A percentile compares a stretch with the other conserved stretches of the same genome.
Conservation (phyloP, 805 yeast genomes). For the Yarrowia sp. region DNA sequence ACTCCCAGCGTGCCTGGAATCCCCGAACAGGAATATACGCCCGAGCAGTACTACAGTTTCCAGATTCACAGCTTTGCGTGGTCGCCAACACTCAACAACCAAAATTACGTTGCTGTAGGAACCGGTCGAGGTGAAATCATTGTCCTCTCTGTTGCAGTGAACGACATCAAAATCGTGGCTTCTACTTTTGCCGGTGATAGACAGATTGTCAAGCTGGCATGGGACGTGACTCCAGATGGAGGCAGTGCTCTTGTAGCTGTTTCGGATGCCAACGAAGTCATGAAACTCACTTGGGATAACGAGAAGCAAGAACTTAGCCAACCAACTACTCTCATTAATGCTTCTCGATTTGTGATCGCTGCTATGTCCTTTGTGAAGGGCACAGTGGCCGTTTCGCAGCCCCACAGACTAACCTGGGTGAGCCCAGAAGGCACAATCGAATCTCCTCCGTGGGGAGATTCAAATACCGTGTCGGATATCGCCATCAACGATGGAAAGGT, state of each 20-base stretch:
- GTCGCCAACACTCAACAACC: not conserved
- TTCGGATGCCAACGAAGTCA: not conserved
- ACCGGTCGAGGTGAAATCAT: not conserved
- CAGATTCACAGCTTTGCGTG: slow-evolving; percentile 20
- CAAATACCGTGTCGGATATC: not conserved
- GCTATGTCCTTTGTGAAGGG: not conserved
- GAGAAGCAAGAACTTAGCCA: not conserved
- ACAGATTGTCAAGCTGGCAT: not conserved
- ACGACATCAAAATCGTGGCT: not conserved
- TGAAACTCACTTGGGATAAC: not conserved
- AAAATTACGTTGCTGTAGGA: slow-evolving; percentile 11
- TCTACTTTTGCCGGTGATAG: not conserved
- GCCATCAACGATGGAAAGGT: not conserved
- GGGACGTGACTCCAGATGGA: not conserved
- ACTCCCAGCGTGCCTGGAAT: not conserved
- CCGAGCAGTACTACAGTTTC: not conserved
- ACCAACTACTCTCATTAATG: not conserved
- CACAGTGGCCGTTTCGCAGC: not conserved
- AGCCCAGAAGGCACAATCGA: not conserved
- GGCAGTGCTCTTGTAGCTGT: slow-evolving; percentile 4
- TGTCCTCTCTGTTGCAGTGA: not conserved
- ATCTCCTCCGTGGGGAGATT: not conserved
- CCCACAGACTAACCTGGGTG: not conserved
- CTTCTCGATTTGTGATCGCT: not conserved
- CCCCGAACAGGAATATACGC: not conserved